Evolutionary conservation across 495 filamentous ascomycete species (phyloP).

Genomic region (Barbatosphaeria neglecta): DNA sequence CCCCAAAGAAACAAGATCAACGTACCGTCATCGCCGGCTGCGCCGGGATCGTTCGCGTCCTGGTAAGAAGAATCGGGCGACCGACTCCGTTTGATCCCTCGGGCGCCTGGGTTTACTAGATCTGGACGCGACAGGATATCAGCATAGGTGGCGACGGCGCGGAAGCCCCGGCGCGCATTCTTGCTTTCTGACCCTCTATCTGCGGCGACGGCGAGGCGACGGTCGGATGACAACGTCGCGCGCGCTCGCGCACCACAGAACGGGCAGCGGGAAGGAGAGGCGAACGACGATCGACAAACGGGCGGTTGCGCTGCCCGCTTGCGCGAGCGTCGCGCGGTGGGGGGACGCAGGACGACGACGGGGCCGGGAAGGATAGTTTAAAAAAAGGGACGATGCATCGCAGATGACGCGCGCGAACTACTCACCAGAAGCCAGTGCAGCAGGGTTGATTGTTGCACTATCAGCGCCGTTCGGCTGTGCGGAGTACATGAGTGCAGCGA

Average conservation of each 20-base stretch:
- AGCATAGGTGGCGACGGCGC: slow-evolving; percentile 7
- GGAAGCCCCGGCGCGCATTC: not conserved
- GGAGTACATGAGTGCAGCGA: slow-evolving; percentile 41
- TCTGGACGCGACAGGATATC: slow-evolving; percentile 19
- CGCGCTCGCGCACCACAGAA: not conserved
- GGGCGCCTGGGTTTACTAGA: slow-evolving; percentile 31
- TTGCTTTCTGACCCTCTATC: not conserved
- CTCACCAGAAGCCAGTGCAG: slow-evolving; percentile 43
- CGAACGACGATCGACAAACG: not conserved
- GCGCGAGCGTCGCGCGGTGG: not conserved
- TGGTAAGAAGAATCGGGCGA: slow-evolving; percentile 69
- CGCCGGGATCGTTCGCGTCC: slow-evolving; percentile 45
- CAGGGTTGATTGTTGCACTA: slow-evolving; percentile 46
- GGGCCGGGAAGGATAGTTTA: slow-evolving; percentile 2
- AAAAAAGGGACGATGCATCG: slow-evolving; percentile 8
- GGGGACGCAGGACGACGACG: slow-evolving; percentile 2
- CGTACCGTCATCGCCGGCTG: slow-evolving; percentile 74
- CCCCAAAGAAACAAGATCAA: slow-evolving; percentile 22
- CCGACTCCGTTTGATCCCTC: slow-evolving; percentile 86
- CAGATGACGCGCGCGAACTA: slow-evolving; percentile 9
- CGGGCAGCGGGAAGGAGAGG: not conserved
- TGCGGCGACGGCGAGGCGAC: not conserved
- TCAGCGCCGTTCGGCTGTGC: slow-evolving; percentile 43
- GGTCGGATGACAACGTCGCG: not conserved
- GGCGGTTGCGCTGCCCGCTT: not conserved